These are phyloP conservation scores for Botrytis fragariae DNA, from an alignment of 2,329 filamentous ascomycete species.

Conservation along the genomic window DNA sequence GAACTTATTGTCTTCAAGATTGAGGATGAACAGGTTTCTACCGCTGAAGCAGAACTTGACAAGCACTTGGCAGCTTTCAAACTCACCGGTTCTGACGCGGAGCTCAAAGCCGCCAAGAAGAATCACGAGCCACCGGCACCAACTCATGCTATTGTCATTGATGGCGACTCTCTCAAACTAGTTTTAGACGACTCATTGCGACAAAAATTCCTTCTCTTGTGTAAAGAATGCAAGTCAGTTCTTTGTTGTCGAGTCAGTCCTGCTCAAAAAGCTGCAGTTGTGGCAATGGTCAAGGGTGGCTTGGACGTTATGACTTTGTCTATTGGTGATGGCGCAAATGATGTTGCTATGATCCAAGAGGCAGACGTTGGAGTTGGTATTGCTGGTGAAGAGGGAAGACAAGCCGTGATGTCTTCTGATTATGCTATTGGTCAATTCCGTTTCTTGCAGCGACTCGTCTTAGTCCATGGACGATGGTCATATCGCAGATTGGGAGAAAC, in stretches of 20 bases:
- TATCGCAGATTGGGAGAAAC: constrained; percentile 89
- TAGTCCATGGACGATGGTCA: constrained; percentile 95
- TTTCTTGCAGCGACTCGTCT: constrained; percentile 77
- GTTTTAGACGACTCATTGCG: constrained; percentile 78
- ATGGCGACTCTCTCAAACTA: constrained; percentile 88
- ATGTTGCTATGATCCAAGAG: constrained; percentile 97
- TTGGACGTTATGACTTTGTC: constrained; percentile 95
- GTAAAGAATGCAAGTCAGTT: constrained; percentile 95
- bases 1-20: constrained; percentile 89
- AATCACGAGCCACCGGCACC: constrained; percentile 83
- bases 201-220: constrained; percentile 90
- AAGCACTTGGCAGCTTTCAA: constrained; percentile 69
- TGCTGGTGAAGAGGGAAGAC: constrained; percentile 85
- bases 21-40: constrained; percentile 64
- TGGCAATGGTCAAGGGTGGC: constrained; percentile 90
- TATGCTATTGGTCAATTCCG: constrained; percentile 95
- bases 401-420: constrained; percentile 94
- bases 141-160: constrained; percentile 91
- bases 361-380: constrained; percentile 96
- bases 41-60: constrained; percentile 70
- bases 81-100: constrained; percentile 80
- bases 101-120: constrained; percentile 73
- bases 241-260: constrained; percentile 97
- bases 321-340: constrained; percentile 90
- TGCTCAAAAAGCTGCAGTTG: constrained; percentile 95